A percentile compares a stretch with the other conserved stretches of the same genome.
phyloP scores from a whole-genome alignment of 73 alveolate genomes.

The Uronychia setigera region DNA sequence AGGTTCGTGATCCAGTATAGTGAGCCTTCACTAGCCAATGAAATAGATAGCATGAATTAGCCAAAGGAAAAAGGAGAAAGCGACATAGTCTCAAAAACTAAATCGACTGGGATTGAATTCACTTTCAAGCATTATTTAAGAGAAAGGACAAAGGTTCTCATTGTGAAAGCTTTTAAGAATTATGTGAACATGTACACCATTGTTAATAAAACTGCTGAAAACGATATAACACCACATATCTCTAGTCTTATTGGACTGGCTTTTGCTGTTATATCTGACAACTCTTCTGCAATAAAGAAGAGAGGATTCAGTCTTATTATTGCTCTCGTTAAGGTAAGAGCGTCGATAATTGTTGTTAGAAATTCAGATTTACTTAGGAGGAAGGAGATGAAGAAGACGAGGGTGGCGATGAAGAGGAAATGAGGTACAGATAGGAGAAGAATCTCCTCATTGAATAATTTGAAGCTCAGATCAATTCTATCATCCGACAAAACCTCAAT shows the following conservation, averaged over 20 bases:
- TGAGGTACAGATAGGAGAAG: slow-evolving; percentile 6
- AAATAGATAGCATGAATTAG: neutral
- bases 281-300: neutral
- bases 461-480: slow-evolving; percentile 35
- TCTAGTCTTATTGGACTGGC: slow-evolving; percentile 13
- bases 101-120: slow-evolving; percentile 5
- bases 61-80: slow-evolving; percentile 8
- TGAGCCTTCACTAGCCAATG: neutral
- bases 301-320: slow-evolving; percentile 12
- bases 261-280: slow-evolving; percentile 2
- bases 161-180: neutral
- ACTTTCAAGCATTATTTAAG: neutral
- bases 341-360: neutral
- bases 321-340: slow-evolving; percentile 11
- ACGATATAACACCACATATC: slow-evolving; percentile 9
- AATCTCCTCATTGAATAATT: slow-evolving; percentile 14
- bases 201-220: neutral
- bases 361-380: slow-evolving; percentile 25
- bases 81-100: slow-evolving; percentile 1
- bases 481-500: slow-evolving; percentile 29
- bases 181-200: neutral
- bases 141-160: slow-evolving; percentile 16
- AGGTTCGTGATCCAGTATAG: slow-evolving; percentile 2
- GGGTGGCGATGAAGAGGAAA: slow-evolving; percentile 13
- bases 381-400: slow-evolving; percentile 7